Conservation (phyloP, 129 eudicot species). For the Tagetes patula region DNA sequence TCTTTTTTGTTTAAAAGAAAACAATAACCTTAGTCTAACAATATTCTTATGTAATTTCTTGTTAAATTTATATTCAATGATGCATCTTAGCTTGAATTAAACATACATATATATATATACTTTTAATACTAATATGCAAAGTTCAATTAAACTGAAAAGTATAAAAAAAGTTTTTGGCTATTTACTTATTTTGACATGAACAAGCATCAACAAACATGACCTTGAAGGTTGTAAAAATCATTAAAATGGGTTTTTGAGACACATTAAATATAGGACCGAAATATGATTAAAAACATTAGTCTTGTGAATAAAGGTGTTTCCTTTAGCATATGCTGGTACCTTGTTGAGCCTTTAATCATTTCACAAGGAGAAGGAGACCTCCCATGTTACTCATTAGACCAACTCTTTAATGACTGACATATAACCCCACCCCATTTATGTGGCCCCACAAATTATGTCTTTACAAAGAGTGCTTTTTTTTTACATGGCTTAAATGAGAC, state of each 20-base stretch:
- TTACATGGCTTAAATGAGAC: background rate
- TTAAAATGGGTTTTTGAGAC: background rate
- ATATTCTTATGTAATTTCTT: background rate
- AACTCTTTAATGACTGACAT: conserved; percentile 24
- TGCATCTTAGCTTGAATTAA: background rate
- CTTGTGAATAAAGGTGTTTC: conserved; percentile 33
- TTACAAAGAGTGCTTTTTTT: conserved; percentile 20
- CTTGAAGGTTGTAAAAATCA: too few relatives aligned
- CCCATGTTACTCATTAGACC: conserved; percentile 30
- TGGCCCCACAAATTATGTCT: conserved; percentile 29
- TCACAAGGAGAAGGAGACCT: conserved; percentile 31
- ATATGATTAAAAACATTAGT: conserved; percentile 32
- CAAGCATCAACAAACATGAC: background rate
- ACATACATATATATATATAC: background rate
- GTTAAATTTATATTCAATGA: background rate
- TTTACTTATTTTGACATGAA: too few relatives aligned
- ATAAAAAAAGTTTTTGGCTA: too few relatives aligned
- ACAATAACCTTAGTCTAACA: background rate
- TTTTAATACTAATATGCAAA: too few relatives aligned
- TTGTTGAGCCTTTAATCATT: conserved; percentile 40
- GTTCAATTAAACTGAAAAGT: too few relatives aligned
- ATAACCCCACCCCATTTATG: conserved; percentile 16
- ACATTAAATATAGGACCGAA: conserved; percentile 28
- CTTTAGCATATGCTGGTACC: conserved; percentile 11
- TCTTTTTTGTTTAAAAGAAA: too few relatives aligned